Evolutionary conservation across 257 asterid species (phyloP).

Genomic region (Solanum ossicruentum): DNA sequence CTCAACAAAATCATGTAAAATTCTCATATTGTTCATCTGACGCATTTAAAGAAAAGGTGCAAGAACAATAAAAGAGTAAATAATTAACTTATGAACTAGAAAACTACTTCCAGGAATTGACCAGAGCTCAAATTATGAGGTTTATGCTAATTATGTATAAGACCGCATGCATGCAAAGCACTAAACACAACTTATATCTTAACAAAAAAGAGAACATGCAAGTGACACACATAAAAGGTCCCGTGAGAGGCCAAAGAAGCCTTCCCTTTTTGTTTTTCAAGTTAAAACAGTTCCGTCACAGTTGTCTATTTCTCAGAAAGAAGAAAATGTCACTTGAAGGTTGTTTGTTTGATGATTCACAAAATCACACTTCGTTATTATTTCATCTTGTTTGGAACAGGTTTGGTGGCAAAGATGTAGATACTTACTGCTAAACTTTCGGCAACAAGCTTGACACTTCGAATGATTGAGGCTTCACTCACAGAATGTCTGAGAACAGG

Average conservation of each 20-base stretch:
- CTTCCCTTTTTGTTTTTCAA: background rate
- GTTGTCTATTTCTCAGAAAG: background rate
- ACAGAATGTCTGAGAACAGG: slow-evolving; percentile 37
- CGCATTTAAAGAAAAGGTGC: background rate
- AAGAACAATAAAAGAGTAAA: background rate
- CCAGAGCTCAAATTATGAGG: background rate
- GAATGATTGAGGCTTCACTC: slow-evolving; percentile 56
- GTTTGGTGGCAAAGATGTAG: background rate
- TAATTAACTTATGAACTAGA: background rate
- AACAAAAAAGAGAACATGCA: background rate
- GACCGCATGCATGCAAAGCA: background rate
- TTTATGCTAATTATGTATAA: background rate
- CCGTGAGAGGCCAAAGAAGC: background rate
- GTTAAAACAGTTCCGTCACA: background rate
- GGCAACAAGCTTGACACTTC: slow-evolving; percentile 73
- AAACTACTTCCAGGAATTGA: background rate
- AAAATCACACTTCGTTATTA: background rate
- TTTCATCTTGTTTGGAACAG: background rate
- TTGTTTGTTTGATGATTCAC: background rate
- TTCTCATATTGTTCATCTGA: background rate
- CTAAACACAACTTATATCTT: background rate
- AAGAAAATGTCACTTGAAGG: background rate
- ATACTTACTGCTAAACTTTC: slow-evolving; percentile 87
- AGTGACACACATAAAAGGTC: background rate
- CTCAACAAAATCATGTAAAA: background rate